Evolutionary conservation across 768 basidiomycete species (phyloP).

Genomic region (Cubamyces lactineus): DNA sequence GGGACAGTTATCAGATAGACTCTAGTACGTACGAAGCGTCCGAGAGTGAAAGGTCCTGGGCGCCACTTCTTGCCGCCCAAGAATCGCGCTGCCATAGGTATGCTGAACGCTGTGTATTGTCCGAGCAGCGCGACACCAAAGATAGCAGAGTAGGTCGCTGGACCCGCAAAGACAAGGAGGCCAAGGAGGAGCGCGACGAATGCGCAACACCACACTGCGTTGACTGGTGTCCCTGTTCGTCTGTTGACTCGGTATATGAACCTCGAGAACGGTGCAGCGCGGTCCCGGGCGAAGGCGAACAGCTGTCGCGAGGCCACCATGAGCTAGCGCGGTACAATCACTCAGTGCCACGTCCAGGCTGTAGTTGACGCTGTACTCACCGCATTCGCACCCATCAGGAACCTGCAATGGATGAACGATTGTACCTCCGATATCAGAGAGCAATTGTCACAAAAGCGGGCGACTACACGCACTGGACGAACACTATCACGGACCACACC

Average conservation of each 20-base stretch:
- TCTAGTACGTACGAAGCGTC: constrained; percentile 30
- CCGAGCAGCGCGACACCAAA: constrained; percentile 34
- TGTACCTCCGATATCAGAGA: constrained; percentile 26
- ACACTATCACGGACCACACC: constrained; percentile 42
- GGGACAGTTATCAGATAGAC: neutral
- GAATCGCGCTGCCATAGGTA: constrained; percentile 40
- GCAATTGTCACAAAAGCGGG: constrained; percentile 19
- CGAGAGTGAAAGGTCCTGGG: constrained; percentile 43
- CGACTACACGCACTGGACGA: constrained; percentile 44
- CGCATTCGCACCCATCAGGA: constrained; percentile 43
- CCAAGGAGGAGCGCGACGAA: constrained; percentile 53
- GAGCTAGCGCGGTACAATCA: constrained; percentile 35
- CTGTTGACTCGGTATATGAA: constrained; percentile 62
- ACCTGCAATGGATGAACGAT: no score
- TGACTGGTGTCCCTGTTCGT: constrained; percentile 55
- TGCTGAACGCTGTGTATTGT: constrained; percentile 34
- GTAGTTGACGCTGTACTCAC: constrained; percentile 32
- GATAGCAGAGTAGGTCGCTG: constrained; percentile 42
- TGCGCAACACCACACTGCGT: constrained; percentile 57
- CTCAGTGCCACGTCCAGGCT: constrained; percentile 10
- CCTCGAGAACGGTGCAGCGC: constrained; percentile 64
- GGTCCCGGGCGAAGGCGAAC: constrained; percentile 72
- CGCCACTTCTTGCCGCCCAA: constrained; percentile 30
- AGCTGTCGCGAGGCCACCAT: constrained; percentile 58
- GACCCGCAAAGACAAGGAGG: constrained; percentile 63